Base-by-base conservation (phyloP, 192 early-diverging fungal species). In the Coemansia sp. region DNA sequence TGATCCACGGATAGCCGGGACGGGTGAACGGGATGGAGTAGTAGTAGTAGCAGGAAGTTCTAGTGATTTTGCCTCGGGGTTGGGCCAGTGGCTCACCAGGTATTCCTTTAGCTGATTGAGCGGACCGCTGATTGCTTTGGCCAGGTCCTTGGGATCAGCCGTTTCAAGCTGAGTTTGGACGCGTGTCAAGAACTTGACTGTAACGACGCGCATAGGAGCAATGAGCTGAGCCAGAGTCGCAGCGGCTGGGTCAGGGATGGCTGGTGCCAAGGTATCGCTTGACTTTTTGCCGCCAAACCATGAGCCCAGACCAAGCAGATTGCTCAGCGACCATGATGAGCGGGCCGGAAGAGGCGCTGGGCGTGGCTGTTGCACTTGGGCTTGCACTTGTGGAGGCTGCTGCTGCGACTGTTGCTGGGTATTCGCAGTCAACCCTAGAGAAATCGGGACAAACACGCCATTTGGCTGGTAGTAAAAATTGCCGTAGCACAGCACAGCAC, bases 381-480 rank as follows among this genome's bases (percentile, higher is more conserved):
- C 37, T 57, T 55, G 55, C 41, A 19, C 14, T 23, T 5, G 17
- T 21, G 64, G 68, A 12, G 29, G 25, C 38, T 5, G 21, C 45
- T 23, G 45, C 17, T 68, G 69, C 19, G 31, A 57, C 37, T 37
- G 67, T 31, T 45, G 62, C 37, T 70, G 69, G 29, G n/a, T 23
- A 25, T 65, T 63, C 11, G 53, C 41, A 17, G 46, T 29, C 27
- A 53, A 48, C 31, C 68, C 69, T 17, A 76, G 15, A 3, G 74
- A 62, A 34, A 67, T 45, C 12, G 74, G 74, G 11, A 63, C 60
- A 76, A 70, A 70, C 23, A 70, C 46, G 23, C 67, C 72, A 44
- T 74, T 74, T 67, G 72, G 72, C 66, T 71, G 67, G 61, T 74
- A 67, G 62, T 74, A 74, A 2, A 79, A 23, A 21, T 29, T 48